These are phyloP conservation scores for Cupressus sempervirens DNA, from an alignment of 75 land plant genomes.

Conservation along the genomic window DNA sequence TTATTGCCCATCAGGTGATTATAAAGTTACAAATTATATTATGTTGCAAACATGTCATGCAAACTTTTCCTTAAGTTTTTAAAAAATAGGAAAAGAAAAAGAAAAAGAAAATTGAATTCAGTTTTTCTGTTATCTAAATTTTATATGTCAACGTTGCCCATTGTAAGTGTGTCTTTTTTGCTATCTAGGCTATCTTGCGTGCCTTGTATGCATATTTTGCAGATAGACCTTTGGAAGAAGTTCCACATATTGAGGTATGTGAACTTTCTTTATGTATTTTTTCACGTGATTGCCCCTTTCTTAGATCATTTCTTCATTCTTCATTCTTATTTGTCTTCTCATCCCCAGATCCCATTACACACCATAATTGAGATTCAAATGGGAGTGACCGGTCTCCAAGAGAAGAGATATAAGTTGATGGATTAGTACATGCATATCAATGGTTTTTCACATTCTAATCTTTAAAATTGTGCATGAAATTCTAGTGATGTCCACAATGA, in stretches of 20 bases:
- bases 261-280: neutral
- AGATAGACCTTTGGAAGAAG: constrained; percentile 85
- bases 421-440: constrained; percentile 12
- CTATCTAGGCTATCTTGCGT: constrained; percentile 77
- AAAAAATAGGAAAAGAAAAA: too few relatives aligned
- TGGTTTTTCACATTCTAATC: neutral
- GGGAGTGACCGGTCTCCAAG: constrained; percentile 93
- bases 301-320: neutral
- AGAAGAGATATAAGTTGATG: constrained; percentile 90
- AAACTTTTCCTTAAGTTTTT: neutral
- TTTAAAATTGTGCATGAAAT: neutral
- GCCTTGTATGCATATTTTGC: constrained; percentile 98
- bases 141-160: neutral
- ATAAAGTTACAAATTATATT: neutral
- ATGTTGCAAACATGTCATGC: neutral
- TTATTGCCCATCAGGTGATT: constrained; percentile 92
- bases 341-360: constrained; percentile 76
- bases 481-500: neutral
- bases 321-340: neutral
- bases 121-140: too few relatives aligned
- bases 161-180: constrained; percentile 2
- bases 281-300: neutral
- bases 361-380: constrained; percentile 95
- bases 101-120: neutral
- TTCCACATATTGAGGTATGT: constrained; percentile 95